Evolutionary conservation across 257 asterid genomes (phyloP).

Genomic region (Ballota nigra): DNA sequence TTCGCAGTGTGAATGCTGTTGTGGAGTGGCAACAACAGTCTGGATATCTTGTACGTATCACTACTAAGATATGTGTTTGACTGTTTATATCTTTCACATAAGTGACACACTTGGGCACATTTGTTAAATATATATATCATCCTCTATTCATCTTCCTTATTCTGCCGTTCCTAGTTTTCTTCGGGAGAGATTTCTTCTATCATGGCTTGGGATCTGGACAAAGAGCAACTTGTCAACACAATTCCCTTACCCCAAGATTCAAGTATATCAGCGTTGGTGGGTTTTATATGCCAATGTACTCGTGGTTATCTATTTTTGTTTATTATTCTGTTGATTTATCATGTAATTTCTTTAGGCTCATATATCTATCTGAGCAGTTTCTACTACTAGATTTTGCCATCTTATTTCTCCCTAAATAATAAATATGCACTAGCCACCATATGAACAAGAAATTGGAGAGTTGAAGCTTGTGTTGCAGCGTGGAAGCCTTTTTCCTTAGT

Average conservation of each 20-base stretch:
- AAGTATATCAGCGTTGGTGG: conserved; percentile 88
- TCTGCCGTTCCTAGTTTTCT: conserved; percentile 51
- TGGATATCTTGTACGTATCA: conserved; percentile 54
- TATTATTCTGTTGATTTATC: neutral
- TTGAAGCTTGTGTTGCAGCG: too few relatives aligned
- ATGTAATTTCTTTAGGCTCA: neutral
- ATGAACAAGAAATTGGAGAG: too few relatives aligned
- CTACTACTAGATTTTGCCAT: too few relatives aligned
- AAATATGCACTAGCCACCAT: too few relatives aligned
- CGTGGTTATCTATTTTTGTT: neutral
- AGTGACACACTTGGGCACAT: neutral
- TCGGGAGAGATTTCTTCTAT: conserved; percentile 87
- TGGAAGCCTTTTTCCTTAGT: neutral
- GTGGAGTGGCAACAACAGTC: conserved; percentile 99
- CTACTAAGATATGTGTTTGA: neutral
- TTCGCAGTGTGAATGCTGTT: conserved; percentile 84
- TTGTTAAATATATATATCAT: neutral
- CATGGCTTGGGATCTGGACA: conserved; percentile 98
- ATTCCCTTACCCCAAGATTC: conserved; percentile 77
- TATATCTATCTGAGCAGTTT: neutral
- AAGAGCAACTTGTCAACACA: conserved; percentile 79
- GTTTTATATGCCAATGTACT: conserved; percentile 22
- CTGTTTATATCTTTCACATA: neutral
- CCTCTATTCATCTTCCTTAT: conserved; percentile 16
- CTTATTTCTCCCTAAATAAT: too few relatives aligned